These are phyloP conservation scores for Eucalyptus urophylla DNA, from an alignment of 345 rosid species.

Conservation along the genomic window DNA sequence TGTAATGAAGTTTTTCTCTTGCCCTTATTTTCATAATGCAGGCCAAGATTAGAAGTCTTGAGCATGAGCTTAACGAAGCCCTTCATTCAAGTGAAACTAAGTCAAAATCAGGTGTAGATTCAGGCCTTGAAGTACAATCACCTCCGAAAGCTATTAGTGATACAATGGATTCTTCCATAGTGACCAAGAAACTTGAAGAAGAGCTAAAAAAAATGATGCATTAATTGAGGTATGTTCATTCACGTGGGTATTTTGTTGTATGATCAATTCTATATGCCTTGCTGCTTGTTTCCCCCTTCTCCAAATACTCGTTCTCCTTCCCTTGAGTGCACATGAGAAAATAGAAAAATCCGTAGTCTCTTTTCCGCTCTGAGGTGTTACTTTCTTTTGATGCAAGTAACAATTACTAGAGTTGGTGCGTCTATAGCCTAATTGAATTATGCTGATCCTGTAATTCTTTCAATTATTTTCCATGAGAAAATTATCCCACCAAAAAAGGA, in stretches of 20 bases:
- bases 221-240: conserved; percentile 69
- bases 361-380: background rate
- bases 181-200: conserved; percentile 92
- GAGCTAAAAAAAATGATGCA: conserved; percentile 92
- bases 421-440: background rate
- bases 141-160: conserved; percentile 26
- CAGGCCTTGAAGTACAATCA: conserved; percentile 24
- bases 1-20: background rate
- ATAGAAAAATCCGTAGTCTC: background rate
- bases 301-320: background rate
- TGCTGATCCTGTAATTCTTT: background rate
- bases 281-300: background rate
- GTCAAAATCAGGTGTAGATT: conserved; percentile 21
- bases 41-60: conserved; percentile 58
- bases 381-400: background rate
- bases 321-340: background rate
- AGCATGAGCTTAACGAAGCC: conserved; percentile 52
- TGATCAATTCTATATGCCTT: background rate
- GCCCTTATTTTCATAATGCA: conserved; percentile 3
- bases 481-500: background rate
- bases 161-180: conserved; percentile 53
- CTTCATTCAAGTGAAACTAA: conserved; percentile 28
- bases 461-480: background rate
- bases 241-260: background rate
- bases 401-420: background rate